Conservation (phyloP, 1,284 basidiomycete species). For the Hypsizygus ulmarius region DNA sequence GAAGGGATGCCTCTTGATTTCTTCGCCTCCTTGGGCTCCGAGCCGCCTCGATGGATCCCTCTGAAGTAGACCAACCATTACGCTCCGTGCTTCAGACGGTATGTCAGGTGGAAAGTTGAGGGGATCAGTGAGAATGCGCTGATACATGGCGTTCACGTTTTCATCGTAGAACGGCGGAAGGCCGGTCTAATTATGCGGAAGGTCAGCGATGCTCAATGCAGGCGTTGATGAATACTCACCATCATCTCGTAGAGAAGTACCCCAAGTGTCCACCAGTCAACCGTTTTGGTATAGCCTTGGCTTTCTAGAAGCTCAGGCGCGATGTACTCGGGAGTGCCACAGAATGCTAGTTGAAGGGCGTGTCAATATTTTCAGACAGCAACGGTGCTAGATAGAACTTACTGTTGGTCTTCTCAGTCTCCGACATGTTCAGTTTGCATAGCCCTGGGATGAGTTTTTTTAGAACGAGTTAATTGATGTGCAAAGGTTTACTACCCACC, state of each 20-base stretch:
- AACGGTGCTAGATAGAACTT: constrained; percentile 25
- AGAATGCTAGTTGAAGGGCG: constrained; percentile 69
- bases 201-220: background rate
- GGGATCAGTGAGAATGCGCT: constrained; percentile 93
- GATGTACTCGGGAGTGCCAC: constrained; percentile 98
- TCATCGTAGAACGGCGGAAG: constrained; percentile 99
- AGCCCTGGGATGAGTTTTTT: constrained; percentile 52
- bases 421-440: constrained; percentile 99
- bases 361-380: constrained; percentile 8
- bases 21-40: constrained; percentile 91
- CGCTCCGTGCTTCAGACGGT: constrained; percentile 81
- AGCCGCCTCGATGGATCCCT: constrained; percentile 86
- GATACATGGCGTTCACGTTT: constrained; percentile 98
- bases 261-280: constrained; percentile 99
- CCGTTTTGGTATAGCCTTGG: constrained; percentile 98
- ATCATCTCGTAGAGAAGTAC: constrained; percentile 99
- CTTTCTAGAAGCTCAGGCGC: constrained; percentile 94
- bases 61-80: constrained; percentile 87
- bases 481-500: constrained; percentile 38
- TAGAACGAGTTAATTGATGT: constrained; percentile 3
- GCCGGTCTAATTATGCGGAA: constrained; percentile 62
- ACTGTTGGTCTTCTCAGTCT: constrained; percentile 98
- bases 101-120: constrained; percentile 93
- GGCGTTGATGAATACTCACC: constrained; percentile 38
- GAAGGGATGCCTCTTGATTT: constrained; percentile 96